These are phyloP conservation scores for Elongisporangium prolatum DNA, from an alignment of 352 stramenopile species.

Conservation along the genomic window DNA sequence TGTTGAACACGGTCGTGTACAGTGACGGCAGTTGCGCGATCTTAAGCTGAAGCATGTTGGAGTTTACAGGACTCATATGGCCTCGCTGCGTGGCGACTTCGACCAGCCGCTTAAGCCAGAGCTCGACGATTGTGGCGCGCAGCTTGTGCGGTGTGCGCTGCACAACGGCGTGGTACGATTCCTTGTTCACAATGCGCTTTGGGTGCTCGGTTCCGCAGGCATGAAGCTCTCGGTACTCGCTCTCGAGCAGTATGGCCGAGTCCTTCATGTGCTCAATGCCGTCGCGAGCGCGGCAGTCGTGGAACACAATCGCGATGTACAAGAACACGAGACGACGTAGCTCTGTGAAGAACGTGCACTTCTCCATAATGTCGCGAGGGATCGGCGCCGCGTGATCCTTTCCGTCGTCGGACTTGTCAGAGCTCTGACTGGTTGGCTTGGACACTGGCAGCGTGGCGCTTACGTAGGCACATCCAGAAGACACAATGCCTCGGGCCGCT, in stretches of 20 bases:
- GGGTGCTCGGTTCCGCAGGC: conserved; percentile 58
- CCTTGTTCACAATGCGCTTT: conserved; percentile 32
- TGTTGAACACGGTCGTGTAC: conserved; percentile 82
- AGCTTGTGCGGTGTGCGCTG: conserved; percentile 67
- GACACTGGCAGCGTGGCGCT: conserved; percentile 20
- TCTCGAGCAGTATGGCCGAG: conserved; percentile 46
- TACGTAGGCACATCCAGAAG: conserved; percentile 59
- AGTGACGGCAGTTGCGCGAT: conserved; percentile 60
- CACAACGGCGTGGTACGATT: conserved; percentile 54
- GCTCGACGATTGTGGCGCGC: conserved; percentile 67
- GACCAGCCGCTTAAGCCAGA: conserved; percentile 75
- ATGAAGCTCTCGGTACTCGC: conserved; percentile 69
- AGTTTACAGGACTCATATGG: conserved; percentile 50
- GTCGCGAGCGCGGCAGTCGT: conserved; percentile 65
- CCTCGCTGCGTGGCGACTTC: conserved; percentile 56
- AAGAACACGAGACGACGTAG: conserved; percentile 73
- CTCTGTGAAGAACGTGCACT: conserved; percentile 76
- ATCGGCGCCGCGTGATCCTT: conserved; percentile 18
- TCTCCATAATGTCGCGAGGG: conserved; percentile 52
- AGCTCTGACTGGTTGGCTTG: conserved; percentile 17
- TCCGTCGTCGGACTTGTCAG: background rate
- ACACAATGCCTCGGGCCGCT: conserved; percentile 60
- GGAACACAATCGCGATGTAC: conserved; percentile 82
- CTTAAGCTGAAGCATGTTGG: conserved; percentile 59
- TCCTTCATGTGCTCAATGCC: conserved; percentile 64